Conservation (phyloP, 2,329 filamentous ascomycete genomes). For the Fusarium heterosporum region DNA sequence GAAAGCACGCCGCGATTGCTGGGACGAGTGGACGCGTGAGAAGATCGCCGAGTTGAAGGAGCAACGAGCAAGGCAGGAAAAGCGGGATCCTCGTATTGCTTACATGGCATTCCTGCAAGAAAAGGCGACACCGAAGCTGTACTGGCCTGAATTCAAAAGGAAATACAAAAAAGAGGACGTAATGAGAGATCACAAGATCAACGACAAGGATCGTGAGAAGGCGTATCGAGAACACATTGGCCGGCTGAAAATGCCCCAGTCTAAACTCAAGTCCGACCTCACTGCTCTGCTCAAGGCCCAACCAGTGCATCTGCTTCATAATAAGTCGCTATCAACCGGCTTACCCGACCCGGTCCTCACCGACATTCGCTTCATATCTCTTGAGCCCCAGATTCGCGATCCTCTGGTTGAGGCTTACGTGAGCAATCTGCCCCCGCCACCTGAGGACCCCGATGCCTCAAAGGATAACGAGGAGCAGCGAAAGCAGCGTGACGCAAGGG, state of each 20-base stretch:
- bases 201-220: constrained; percentile 83
- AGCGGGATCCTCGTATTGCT: constrained; percentile 83
- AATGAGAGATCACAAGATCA: constrained; percentile 79
- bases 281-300: constrained; percentile 72
- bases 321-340: constrained; percentile 64
- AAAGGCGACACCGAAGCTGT: constrained; percentile 88
- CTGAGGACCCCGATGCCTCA: constrained; percentile 56
- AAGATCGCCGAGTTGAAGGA: constrained; percentile 79
- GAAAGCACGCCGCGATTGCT: constrained; percentile 83
- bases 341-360: constrained; percentile 72
- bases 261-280: constrained; percentile 77
- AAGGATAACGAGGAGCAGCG: constrained; percentile 64
- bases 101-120: constrained; percentile 86
- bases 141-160: constrained; percentile 96
- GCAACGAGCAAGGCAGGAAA: constrained; percentile 78
- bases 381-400: constrained; percentile 71
- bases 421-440: constrained; percentile 70
- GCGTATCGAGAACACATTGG: constrained; percentile 80
- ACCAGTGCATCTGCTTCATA: constrained; percentile 69
- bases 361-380: constrained; percentile 77
- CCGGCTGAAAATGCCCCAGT: constrained; percentile 73
- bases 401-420: constrained; percentile 75
- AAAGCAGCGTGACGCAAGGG: constrained; percentile 63
- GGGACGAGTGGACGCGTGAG: constrained; percentile 84
- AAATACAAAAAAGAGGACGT: constrained; percentile 85